Base-by-base conservation (phyloP, 78 protist genomes). In the Cyanophora paradoxa region DNA sequence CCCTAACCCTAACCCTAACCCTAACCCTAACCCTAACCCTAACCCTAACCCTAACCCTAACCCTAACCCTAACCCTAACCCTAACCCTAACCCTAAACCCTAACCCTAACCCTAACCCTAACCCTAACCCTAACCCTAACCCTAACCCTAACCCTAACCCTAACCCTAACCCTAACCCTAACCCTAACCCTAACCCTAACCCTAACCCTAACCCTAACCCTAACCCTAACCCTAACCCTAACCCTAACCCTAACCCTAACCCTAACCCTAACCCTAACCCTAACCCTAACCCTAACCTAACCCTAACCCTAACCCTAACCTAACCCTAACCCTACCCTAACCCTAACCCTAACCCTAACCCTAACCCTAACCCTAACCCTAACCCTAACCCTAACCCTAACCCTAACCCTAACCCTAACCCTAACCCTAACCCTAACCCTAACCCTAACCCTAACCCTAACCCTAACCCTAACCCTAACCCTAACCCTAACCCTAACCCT, bases 1-100 rank as follows among this genome's bases (percentile, higher is more conserved):
- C 56, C 56, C 56, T 48, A 48, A 48, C 56, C 56, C 56, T 48
- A 48, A 48, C 56, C 56, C 56, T 48, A 48, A 48, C 56, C 56
- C 56, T 48, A 48, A 48, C 56, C 56, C 56, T 48, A 48, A 48
- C 56, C 56, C 56, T 48, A 48, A 48, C 56, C 56, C 56, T 48
- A 48, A 48, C 56, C 56, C 56, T 48, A 48, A 48, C 56, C 56
- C 56, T 48, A 48, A 48, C 56, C 56, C 56, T 48, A 48, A 48
- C 56, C 56, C 56, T 48, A 48, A 48, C 56, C 56, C 56, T 48
- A 48, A 48, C 56, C 56, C 56, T 48, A 48, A 48, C 56, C 56
- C 56, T 48, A 48, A 48, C 56, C 56, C 56, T 48, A 48, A 48
- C 56, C 56, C 56, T 14, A 48, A 48, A 48, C 56, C 56, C 56